Base-by-base conservation (phyloP, 768 basidiomycete genomes). In the Tylopilus vinaceipallidus region DNA sequence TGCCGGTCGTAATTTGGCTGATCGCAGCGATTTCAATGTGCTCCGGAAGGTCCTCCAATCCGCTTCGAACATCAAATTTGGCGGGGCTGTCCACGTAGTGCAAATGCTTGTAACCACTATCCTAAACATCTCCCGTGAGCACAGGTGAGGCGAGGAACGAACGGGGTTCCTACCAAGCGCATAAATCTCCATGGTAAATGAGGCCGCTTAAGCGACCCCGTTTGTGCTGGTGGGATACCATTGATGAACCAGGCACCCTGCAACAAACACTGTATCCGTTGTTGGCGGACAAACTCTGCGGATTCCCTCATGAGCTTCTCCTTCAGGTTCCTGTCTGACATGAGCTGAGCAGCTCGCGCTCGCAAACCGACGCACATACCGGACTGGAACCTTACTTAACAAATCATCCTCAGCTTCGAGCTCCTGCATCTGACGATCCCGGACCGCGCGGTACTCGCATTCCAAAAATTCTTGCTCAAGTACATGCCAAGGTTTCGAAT, bases 171-270 rank as follows among this genome's bases (percentile, higher is more conserved):
- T 67, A 91, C 91, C 66, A 95, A 68, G 56, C 93, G 78, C 75
- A 94, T 83, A 67, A 95, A 95, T 38, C 89, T 76, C 92, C 92
- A 95, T 3, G 82, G 83, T 33, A 82, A 75, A 24, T 68, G 77
- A 2, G 83, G 82, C 36, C 84, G 76, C 40, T 82, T 79, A 38
- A 74, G 61, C 13, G 72, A 61, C 10, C 63, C 64, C 16, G 77
- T 76, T 14, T 71, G 60, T 22, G 70, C 56, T 35, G 75, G 69
- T 0, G 84, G 82, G 33, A 87, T 70, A 1, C 84, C 91, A 59
- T 86, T 92, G 54, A 90, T 80, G 67, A 97, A 95, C 93, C 93
- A 97, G 19, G 91, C 88, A 27, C 93, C 93, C 63, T 92, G 86
- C 39, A 91, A 71, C 33, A 97, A 69, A 61, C 92, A 95, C 55